Conservation (phyloP, 2,329 filamentous ascomycete species). For the Penicillium sumatraense region DNA sequence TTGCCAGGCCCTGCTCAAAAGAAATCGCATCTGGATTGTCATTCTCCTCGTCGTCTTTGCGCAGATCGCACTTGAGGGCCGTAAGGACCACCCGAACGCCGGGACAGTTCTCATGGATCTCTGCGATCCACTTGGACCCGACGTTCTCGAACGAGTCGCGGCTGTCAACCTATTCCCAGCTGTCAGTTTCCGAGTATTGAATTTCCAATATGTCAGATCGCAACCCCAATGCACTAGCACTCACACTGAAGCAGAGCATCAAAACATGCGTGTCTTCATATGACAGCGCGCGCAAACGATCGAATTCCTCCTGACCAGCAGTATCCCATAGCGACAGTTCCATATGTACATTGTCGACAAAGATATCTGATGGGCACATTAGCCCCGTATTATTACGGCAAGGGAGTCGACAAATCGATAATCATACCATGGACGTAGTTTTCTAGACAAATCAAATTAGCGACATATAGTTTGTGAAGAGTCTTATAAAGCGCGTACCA, state of each 20-base stretch:
- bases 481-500: slow-evolving; percentile 49
- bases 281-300: slow-evolving; percentile 89
- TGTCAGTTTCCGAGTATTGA: neutral
- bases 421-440: slow-evolving; percentile 92
- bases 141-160: slow-evolving; percentile 97
- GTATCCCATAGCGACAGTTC: slow-evolving; percentile 98
- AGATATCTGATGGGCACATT: slow-evolving; percentile 72
- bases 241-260: slow-evolving; percentile 93
- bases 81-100: slow-evolving; percentile 94
- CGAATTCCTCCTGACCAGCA: slow-evolving; percentile 98
- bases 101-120: slow-evolving; percentile 97
- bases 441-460: slow-evolving; percentile 56
- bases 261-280: slow-evolving; percentile 99
- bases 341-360: slow-evolving; percentile 95
- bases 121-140: slow-evolving; percentile 96
- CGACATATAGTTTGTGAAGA: neutral
- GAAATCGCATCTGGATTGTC: slow-evolving; percentile 71
- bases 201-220: slow-evolving; percentile 43
- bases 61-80: slow-evolving; percentile 93
- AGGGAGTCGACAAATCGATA: neutral
- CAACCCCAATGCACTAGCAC: slow-evolving; percentile 39
- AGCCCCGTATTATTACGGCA: slow-evolving; percentile 17
- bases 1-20: slow-evolving; percentile 89
- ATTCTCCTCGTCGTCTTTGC: slow-evolving; percentile 76
- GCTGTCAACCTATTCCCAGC: slow-evolving; percentile 71